phyloP scores from a whole-genome alignment of 257 asterid species.

The Solanum medicagineum region DNA sequence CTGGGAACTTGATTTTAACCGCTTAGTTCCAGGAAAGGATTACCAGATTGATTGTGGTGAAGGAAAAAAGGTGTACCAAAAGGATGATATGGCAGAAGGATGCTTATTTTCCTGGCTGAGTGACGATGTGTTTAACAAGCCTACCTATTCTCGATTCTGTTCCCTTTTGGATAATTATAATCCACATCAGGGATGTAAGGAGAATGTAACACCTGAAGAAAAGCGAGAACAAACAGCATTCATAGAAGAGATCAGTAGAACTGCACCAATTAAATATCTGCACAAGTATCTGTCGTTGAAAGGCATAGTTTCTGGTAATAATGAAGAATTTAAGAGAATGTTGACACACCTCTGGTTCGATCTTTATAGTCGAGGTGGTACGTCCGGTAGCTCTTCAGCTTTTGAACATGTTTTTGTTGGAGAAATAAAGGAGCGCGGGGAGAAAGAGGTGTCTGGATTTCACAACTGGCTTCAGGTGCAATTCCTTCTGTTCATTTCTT shows the following conservation, averaged over 20 bases:
- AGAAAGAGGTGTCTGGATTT: conserved; percentile 76
- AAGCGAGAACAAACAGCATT: conserved; percentile 75
- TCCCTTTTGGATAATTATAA: conserved; percentile 89
- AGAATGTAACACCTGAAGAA: conserved; percentile 70
- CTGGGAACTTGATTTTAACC: conserved; percentile 83
- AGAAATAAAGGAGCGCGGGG: conserved; percentile 77
- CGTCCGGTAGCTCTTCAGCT: conserved; percentile 77
- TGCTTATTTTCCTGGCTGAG: conserved; percentile 65
- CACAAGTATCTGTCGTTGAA: conserved; percentile 57
- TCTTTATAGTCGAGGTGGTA: conserved; percentile 83
- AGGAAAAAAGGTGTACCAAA: conserved; percentile 77
- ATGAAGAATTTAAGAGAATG: conserved; percentile 55
- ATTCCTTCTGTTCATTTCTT: not conserved
- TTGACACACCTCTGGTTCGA: conserved; percentile 74
- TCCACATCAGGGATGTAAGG: conserved; percentile 77
- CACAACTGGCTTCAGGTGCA: conserved; percentile 98
- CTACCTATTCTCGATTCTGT: conserved; percentile 73
- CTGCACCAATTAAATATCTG: conserved; percentile 81
- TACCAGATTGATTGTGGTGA: conserved; percentile 79
- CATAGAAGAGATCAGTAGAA: conserved; percentile 86
- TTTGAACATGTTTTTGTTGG: conserved; percentile 99
- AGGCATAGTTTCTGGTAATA: conserved; percentile 34
- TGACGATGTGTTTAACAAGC: conserved; percentile 54
- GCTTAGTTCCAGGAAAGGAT: conserved; percentile 66
- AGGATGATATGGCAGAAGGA: conserved; percentile 68